These are phyloP conservation scores for Malus hybrid DNA, from an alignment of 331 rosid genomes.

Conservation along the genomic window DNA sequence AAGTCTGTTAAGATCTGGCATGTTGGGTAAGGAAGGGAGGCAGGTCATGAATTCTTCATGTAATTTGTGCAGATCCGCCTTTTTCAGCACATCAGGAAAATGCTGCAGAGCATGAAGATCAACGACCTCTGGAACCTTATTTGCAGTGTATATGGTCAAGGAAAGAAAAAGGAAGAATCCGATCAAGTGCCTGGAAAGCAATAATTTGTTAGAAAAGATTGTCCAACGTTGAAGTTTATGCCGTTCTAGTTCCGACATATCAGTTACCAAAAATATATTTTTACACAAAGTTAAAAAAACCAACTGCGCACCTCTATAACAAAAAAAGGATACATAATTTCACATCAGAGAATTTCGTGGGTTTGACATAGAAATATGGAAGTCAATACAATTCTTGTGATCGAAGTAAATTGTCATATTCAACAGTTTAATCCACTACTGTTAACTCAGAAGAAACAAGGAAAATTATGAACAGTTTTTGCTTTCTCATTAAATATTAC, in stretches of 20 bases:
- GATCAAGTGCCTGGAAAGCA: slow-evolving; percentile 74
- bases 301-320: not conserved
- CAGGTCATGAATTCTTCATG: slow-evolving; percentile 64
- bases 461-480: not conserved
- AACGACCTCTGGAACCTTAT: slow-evolving; percentile 61
- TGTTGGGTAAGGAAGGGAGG: slow-evolving; percentile 62
- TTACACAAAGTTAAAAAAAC: not conserved
- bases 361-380: not conserved
- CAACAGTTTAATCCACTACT: not conserved
- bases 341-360: not conserved
- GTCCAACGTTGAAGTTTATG: not conserved
- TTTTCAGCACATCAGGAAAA: slow-evolving; percentile 61
- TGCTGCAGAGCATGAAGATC: slow-evolving; percentile 66
- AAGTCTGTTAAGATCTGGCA: slow-evolving; percentile 61
- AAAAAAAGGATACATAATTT: not conserved
- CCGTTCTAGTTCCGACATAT: not conserved
- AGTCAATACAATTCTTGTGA: not conserved
- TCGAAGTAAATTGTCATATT: not conserved
- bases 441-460: not conserved
- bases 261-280: not conserved
- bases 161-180: slow-evolving; percentile 90
- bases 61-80: slow-evolving; percentile 64
- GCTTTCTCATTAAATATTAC: not conserved
- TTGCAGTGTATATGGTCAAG: slow-evolving; percentile 85
- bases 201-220: not conserved